Percentiles rank a stretch among this genome's conserved stretches.
Conservation (phyloP, 129 eudicot genomes). For the Pittosporum tobira region DNA sequence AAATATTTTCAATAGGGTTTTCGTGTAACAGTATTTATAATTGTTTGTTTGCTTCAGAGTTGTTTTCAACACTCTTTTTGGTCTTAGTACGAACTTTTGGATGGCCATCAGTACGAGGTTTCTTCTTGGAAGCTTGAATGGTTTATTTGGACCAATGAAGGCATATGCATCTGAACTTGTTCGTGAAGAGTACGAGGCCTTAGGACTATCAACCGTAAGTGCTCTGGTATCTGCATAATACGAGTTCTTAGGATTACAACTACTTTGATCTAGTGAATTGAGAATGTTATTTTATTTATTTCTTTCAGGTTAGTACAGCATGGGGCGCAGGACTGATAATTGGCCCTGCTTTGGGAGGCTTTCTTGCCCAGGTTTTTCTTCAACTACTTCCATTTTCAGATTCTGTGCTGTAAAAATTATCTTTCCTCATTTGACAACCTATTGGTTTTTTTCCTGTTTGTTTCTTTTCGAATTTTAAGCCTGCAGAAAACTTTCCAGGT, state of each 20-base stretch:
- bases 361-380: slow-evolving; percentile 65
- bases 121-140: slow-evolving; percentile 49
- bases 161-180: too few relatives aligned
- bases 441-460: neutral
- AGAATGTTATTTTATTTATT: neutral
- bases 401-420: neutral
- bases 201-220: too few relatives aligned
- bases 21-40: slow-evolving; percentile 1
- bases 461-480: slow-evolving; percentile 28
- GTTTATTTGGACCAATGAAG: slow-evolving; percentile 73
- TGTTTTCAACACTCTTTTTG: slow-evolving; percentile 72
- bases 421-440: neutral
- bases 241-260: too few relatives aligned
- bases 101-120: too few relatives aligned
- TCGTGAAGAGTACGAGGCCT: too few relatives aligned
- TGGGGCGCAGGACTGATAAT: slow-evolving; percentile 89
- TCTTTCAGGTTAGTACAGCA: slow-evolving; percentile 61
- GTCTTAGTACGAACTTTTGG: slow-evolving; percentile 64
- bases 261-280: too few relatives aligned
- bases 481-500: slow-evolving; percentile 85
- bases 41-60: slow-evolving; percentile 49
- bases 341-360: slow-evolving; percentile 96
- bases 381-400: neutral
- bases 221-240: too few relatives aligned
- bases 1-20: too few relatives aligned